A percentile compares a stretch with the other conserved stretches of the same genome.
Evolutionary conservation across 2,329 filamentous ascomycete genomes (phyloP).

Genomic region (Pyrenochaeta sp.): DNA sequence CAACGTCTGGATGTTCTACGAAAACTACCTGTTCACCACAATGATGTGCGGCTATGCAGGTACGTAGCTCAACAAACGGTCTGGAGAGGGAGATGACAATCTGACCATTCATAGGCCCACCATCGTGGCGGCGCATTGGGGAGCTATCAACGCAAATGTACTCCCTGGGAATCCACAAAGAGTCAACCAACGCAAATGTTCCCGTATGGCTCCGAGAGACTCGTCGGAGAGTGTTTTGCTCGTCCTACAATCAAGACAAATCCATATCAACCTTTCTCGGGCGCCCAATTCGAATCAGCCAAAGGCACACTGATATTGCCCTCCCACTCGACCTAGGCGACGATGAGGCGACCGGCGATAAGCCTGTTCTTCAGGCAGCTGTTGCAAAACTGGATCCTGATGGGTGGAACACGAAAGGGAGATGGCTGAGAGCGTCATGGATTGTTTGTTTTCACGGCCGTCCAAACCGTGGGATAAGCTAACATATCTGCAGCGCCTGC

Average conservation of each 20-base stretch:
- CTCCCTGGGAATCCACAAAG: conserved; percentile 43
- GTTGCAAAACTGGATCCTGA: conserved; percentile 31
- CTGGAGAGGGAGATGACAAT: not conserved
- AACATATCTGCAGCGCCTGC: conserved; percentile 16
- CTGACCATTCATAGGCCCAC: conserved; percentile 26
- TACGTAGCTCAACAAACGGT: conserved; percentile 19
- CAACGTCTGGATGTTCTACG: conserved; percentile 42
- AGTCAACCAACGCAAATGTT: conserved; percentile 31
- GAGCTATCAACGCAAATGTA: conserved; percentile 43
- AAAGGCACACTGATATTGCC: conserved; percentile 39
- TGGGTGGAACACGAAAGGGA: conserved; percentile 52
- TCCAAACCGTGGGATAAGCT: too few relatives aligned
- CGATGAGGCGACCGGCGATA: conserved; percentile 34
- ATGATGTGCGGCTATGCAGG: conserved; percentile 50
- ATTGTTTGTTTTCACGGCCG: conserved; percentile 5
- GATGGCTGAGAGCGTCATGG: conserved; percentile 38
- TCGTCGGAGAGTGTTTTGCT: conserved; percentile 38
- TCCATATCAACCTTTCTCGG: conserved; percentile 46
- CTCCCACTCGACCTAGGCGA: conserved; percentile 43
- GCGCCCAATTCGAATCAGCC: conserved; percentile 40
- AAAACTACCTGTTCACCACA: conserved; percentile 49
- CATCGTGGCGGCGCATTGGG: conserved; percentile 42
- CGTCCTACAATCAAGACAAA: conserved; percentile 43
- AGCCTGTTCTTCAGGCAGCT: conserved; percentile 18
- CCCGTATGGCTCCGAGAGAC: conserved; percentile 41